Evolutionary conservation across 1,139 yeast genomes (phyloP), one percentile per base, ranked within the genome.

Genomic region (Candida labiduridarum): DNA sequence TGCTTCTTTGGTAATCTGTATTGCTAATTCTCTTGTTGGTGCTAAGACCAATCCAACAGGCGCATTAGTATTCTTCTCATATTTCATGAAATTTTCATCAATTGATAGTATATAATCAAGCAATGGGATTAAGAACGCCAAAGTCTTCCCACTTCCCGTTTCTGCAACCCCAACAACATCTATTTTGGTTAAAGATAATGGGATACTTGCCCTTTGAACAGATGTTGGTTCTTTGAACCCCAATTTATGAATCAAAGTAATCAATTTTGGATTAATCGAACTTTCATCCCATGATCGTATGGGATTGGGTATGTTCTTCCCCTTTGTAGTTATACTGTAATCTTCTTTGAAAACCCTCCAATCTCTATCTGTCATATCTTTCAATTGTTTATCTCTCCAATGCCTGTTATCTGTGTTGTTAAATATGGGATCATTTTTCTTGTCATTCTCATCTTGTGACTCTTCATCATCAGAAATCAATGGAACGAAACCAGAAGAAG

Each of bases 111-210:
- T 71, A 55, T 85, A 85, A 4, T 83, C 66, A 6, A 90, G 62
- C 47, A 90, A 68, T 0, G 99, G 98, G 1, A 92, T 69, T 27
- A 89, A 69, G 66, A 87, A 94, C 9, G 96, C 88, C 29, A 91
- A 74, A 0, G 99, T 94, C 64, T 94, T 94, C 62, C 98, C 99
- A 0, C 96, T 89, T 22, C 98, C 99, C 0, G 99, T 94, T 58
- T 91, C 94, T 0, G 98, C 97, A n/a, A 92, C 81, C 25, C 97
- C 98, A 25, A 92, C 78, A 4, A 90, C 76, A 64, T 94, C 97
- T 40, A 79, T 65, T 3, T 76, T 69, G 0, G 71, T 64, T 34
- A 87, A 58, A 0, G 89, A 89, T 43, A 87, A 74, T 0, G 97
- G 97, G 11, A 92, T 82, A 0, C 97, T 80, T 0, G 95, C 96